Base-by-base conservation (phyloP, 345 rosid genomes). In the rapeseed (Brassica napus) region DNA sequence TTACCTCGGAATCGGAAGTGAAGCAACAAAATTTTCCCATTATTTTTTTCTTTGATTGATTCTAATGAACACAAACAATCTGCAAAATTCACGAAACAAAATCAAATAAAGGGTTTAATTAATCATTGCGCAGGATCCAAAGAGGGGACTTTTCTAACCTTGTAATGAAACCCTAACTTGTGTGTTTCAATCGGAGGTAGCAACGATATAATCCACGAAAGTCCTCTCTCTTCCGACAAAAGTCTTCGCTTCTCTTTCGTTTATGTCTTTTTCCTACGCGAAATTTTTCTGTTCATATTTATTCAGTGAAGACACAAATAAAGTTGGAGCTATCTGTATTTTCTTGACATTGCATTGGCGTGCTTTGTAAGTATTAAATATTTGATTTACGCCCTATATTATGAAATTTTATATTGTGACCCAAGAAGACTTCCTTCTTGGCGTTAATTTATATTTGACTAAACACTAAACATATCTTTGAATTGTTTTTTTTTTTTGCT, bases 11-110 rank as follows among this genome's bases (percentile, higher is more conserved):
- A 63, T 70, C 39, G 37, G 79, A 80, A 75, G 75, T 69, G 59
- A 80, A 80, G 83, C 83, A 80, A 64, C 83, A 80, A 54, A 80
- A 63, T 23, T 80, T 80, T 4, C 71, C 83, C 83, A 80, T 80
- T 39, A 39, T 39, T 39, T 49, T 49, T n/a, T 71, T 59, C 68
- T 72, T 73, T 69, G 77, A 55, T 37, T 28, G 1, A 12, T 57
- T 57, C 5, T 42, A 42, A 42, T 42, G 52, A 42, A 42, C 68
- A 68, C 68, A 68, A 68, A 68, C 68, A 68, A 68, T 79, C 83
- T 80, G 76, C 68, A 73, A 35, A 37, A 68, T 42, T 61, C 69
- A 75, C 18, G 3, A 71, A 57, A 62, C 68, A 15, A 31, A 65
- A 75, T 71, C 44, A 75, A 75, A 75, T 42, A 42, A 42, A 42